Conservation (phyloP, 257 asterid genomes). For the Orobanche coerulescens region DNA sequence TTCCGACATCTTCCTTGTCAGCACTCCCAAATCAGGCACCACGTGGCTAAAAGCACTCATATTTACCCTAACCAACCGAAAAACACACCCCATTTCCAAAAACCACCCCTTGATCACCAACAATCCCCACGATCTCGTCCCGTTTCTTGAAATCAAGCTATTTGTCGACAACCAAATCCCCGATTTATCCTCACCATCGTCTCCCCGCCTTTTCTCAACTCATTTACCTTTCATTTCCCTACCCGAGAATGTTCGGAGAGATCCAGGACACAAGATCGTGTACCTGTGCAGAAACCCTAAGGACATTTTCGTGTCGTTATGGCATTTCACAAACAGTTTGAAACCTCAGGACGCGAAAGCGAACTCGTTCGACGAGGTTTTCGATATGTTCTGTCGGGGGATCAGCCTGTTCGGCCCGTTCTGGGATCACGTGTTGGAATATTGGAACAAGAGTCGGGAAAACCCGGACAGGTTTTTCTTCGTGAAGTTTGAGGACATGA, state of each 20-base stretch:
- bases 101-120: conserved; percentile 22
- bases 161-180: conserved; percentile 29
- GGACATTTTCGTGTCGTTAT: conserved; percentile 42
- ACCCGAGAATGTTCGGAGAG: conserved; percentile 19
- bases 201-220: conserved; percentile 33
- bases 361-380: conserved; percentile 24
- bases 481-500: conserved; percentile 39
- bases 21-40: conserved; percentile 52
- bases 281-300: conserved; percentile 47
- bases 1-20: conserved; percentile 35
- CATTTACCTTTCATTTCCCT: conserved; percentile 32
- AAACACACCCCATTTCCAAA: neutral
- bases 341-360: conserved; percentile 8
- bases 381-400: conserved; percentile 37
- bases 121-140: conserved; percentile 34
- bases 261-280: conserved; percentile 32
- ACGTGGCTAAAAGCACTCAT: conserved; percentile 47
- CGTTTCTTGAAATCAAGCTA: conserved; percentile 28
- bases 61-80: conserved; percentile 33
- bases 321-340: conserved; percentile 40
- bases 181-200: conserved; percentile 4
- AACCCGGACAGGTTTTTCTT: conserved; percentile 27
- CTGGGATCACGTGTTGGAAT: conserved; percentile 43
- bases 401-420: conserved; percentile 38
- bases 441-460: conserved; percentile 30